Evolutionary conservation across 2,329 filamentous ascomycete genomes (phyloP).

Genomic region (Trichophyton verrucosum): DNA sequence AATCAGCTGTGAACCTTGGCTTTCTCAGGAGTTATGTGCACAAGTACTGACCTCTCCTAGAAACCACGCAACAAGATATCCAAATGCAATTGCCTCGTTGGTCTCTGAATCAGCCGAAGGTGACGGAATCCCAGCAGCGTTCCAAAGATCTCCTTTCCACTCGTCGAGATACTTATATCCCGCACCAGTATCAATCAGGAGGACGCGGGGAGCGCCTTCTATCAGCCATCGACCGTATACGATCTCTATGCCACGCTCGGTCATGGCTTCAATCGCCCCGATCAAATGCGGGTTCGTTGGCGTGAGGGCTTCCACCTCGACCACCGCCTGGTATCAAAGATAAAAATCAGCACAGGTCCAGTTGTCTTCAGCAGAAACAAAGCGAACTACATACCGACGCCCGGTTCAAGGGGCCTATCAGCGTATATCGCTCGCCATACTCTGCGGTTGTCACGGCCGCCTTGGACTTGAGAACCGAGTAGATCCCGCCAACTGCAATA

Average conservation of each 20-base stretch:
- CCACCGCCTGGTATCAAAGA: slow-evolving; percentile 58
- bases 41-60: slow-evolving; percentile 66
- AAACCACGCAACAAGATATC: slow-evolving; percentile 96
- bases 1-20: not conserved
- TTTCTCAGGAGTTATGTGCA: not conserved
- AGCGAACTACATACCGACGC: slow-evolving; percentile 50
- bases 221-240: slow-evolving; percentile 96
- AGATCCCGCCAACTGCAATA: slow-evolving; percentile 78
- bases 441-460: slow-evolving; percentile 94
- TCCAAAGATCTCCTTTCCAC: slow-evolving; percentile 96
- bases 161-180: slow-evolving; percentile 85
- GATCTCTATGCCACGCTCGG: slow-evolving; percentile 72
- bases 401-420: slow-evolving; percentile 88
- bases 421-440: slow-evolving; percentile 93
- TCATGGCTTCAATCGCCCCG: slow-evolving; percentile 82
- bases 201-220: slow-evolving; percentile 82
- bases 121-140: slow-evolving; percentile 81
- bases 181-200: slow-evolving; percentile 89
- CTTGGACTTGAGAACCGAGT: slow-evolving; percentile 98
- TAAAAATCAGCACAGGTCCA: not conserved
- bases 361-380: not conserved
- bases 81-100: slow-evolving; percentile 94
- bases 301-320: slow-evolving; percentile 89
- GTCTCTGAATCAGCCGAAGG: slow-evolving; percentile 87
- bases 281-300: slow-evolving; percentile 68